phyloP scores from a whole-genome alignment of 495 filamentous ascomycete species.

The Penicillium silybi region DNA sequence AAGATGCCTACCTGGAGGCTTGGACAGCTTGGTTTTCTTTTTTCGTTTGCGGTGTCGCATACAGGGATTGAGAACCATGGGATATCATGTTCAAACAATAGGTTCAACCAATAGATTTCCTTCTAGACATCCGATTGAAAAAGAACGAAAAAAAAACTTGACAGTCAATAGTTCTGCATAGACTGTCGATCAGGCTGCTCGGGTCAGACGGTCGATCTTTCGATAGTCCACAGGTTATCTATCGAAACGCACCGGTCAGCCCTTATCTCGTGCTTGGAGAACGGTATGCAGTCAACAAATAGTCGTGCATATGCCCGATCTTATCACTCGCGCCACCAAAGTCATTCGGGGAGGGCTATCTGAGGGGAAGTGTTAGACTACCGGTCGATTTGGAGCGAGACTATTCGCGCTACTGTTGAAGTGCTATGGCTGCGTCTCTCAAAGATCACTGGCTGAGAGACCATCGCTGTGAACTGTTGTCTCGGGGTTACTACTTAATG shows the following conservation, averaged over 20 bases:
- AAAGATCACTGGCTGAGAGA: background rate
- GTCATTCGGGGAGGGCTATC: background rate
- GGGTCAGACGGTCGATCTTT: background rate
- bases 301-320: background rate
- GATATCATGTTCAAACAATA: background rate
- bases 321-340: background rate
- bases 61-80: no score
- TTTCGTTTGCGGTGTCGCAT: no score
- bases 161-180: background rate
- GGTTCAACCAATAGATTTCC: background rate
- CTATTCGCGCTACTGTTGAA: background rate
- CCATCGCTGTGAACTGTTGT: background rate
- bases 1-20: no score
- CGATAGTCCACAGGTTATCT: background rate
- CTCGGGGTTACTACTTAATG: background rate
- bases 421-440: background rate
- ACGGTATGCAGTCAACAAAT: background rate
- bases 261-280: background rate
- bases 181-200: background rate
- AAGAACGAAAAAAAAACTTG: background rate
- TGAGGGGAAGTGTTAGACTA: background rate
- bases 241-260: background rate
- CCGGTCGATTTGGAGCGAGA: background rate
- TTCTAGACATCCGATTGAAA: background rate
- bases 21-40: no score